Percentiles rank a stretch among this genome's conserved stretches.
phyloP scores from a whole-genome alignment of 2,329 filamentous ascomycete genomes.

The Pleurostoma richardsiae region DNA sequence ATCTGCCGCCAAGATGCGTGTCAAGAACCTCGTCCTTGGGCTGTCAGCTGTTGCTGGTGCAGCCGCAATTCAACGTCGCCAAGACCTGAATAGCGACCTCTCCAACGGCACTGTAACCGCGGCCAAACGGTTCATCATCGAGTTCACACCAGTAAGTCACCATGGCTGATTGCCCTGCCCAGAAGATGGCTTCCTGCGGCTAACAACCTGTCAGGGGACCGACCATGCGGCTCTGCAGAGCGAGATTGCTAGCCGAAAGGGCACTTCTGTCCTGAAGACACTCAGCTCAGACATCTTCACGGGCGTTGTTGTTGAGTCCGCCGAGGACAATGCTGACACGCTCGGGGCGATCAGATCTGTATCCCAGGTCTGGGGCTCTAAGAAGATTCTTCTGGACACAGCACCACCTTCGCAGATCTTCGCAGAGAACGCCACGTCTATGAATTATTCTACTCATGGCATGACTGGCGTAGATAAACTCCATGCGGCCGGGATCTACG shows the following conservation, averaged over 20 bases:
- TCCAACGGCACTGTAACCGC: background rate
- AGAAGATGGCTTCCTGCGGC: background rate
- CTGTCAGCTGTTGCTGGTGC: background rate
- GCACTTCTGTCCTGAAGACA: background rate
- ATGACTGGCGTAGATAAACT: conserved; percentile 13
- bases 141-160: background rate
- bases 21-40: background rate
- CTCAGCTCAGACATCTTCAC: conserved; percentile 8
- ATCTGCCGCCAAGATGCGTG: background rate
- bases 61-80: background rate
- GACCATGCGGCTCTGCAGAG: background rate
- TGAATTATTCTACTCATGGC: conserved; percentile 13
- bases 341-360: conserved; percentile 2
- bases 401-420: conserved; percentile 1
- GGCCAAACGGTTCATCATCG: background rate
- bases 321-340: conserved; percentile 3
- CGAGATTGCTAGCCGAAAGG: background rate
- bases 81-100: background rate
- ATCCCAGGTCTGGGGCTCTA: conserved; percentile 5
- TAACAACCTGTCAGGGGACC: background rate
- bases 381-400: conserved; percentile 1
- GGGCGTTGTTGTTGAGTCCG: conserved; percentile 6
- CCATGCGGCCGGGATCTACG: conserved; percentile 10
- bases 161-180: background rate
- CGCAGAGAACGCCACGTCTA: conserved; percentile 2